Conservation (phyloP, 768 basidiomycete genomes). For the Leccinum imitatum region DNA sequence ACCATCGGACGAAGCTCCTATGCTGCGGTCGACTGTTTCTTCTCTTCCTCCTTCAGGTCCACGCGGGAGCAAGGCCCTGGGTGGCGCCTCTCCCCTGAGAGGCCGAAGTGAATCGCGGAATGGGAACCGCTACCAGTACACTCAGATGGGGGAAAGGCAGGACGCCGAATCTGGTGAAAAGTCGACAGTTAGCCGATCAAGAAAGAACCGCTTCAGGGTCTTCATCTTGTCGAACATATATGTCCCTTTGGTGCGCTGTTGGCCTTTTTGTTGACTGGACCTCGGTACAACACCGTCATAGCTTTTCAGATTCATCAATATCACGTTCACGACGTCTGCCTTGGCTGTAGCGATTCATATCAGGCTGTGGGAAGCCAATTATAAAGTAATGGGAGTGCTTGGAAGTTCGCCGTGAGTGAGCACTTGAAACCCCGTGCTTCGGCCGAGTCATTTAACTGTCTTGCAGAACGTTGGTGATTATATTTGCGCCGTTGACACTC, state of each 20-base stretch:
- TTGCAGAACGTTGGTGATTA: constrained; percentile 72
- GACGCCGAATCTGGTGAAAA: constrained; percentile 33
- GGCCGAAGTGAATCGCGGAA: constrained; percentile 12
- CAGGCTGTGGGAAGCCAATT: constrained; percentile 52
- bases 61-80: constrained; percentile 56
- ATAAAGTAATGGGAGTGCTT: constrained; percentile 62
- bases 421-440: background rate
- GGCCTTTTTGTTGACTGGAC: background rate
- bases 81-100: constrained; percentile 67
- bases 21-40: constrained; percentile 25
- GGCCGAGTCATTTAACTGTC: background rate
- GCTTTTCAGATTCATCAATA: constrained; percentile 85
- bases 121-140: constrained; percentile 16
- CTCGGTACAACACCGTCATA: constrained; percentile 31
- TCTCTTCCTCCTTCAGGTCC: constrained; percentile 44
- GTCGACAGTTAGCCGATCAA: constrained; percentile 28
- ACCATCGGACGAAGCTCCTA: constrained; percentile 22
- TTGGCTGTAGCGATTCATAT: constrained; percentile 80
- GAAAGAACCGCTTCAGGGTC: constrained; percentile 51
- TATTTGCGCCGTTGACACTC: constrained; percentile 81
- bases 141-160: constrained; percentile 17
- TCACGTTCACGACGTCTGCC: constrained; percentile 76
- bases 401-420: constrained; percentile 76
- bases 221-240: constrained; percentile 76
- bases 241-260: constrained; percentile 66